Base-by-base conservation (phyloP, 495 filamentous ascomycete species). In the Rostrohypoxylon terebratum region DNA sequence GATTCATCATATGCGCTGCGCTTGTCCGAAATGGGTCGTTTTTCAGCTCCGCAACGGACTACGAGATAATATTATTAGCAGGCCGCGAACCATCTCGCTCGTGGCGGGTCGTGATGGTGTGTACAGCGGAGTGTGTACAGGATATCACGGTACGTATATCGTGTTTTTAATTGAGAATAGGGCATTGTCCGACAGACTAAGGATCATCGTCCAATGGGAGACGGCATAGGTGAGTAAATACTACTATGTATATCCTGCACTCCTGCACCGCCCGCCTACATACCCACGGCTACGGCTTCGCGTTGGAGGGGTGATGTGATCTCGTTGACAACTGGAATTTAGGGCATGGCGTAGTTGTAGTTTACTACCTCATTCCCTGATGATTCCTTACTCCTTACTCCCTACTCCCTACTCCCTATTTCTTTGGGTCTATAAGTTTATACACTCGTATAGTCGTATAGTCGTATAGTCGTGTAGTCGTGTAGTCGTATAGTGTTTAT, bases 231-330 rank as follows among this genome's bases (percentile, higher is more conserved):
- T 45, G 51, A 59, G 51, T 63, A 72, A 72, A 59, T 62, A 42
- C 11, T 14, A 42, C 38, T 42, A 42, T 14, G 38, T 42, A 45
- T 31, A 67, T 59, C 16, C 44, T 63, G 63, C 63, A 71, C 64
- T 59, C 16, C 44, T 63, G 63, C 63, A 71, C 64, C 33, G 64
- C 64, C 64, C 33, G 60, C 64, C 59, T 21, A 21, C 31, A 59
- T 42, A 63, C 11, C 25, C 51, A 51, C 23, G 42, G 47, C 33
- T 50, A 48, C 31, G n/a, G 36, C 9, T 9, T 44, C 25, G 23
- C 42, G 6, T 20, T 21, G 70, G 70, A 63, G 65, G 70, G 70
- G 59, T 60, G 65, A 64, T 73, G 28, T 65, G 65, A 64, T 73
- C 64, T 61, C 59, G 38, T 64, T 53, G 25, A 59, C 45, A 13